Evolutionary conservation across 495 filamentous ascomycete genomes (phyloP), one percentile per base, ranked within the genome.

Genomic region (Penicillium verhagenii): DNA sequence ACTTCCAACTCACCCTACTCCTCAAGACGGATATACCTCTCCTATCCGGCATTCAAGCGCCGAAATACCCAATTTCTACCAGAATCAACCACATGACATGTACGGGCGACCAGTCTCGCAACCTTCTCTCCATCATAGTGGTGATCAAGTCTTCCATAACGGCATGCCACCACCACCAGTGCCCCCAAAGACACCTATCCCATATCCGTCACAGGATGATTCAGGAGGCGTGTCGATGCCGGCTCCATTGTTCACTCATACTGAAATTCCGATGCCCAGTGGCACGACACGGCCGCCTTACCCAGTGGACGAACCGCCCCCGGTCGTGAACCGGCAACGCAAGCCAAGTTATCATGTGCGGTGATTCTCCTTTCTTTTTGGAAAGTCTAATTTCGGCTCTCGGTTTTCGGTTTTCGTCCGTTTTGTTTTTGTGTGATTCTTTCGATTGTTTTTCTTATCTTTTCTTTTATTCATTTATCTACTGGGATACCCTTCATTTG

Each of bases 141-240:
- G 68, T 60, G 73, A 85, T 54, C 61, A 75, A 50, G 31, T 65
- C 55, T 54, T 70, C 4, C 51, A 63, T n/a, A 39, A 57, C 38
- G 73, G 70, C 18, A 76, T 79, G 55, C 86, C 91, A 0, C 92
- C 92, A 29, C 92, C 92, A 0, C 63, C 49, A 20, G 24, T 93
- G 20, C 91, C 91, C 9, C 90, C 91, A 10, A 94, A 94, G 70
- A 96, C 89, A 0, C 91, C 91, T 1, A 82, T 94, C 11, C 82
- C 79, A 1, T 86, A 77, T 46, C 74, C 74, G 3, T 65, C 71
- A 31, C 52, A 70, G 42, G 54, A 67, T 35, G 63, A 60, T 53
- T 61, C 62, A 50, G 55, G 64, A 37, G 66, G 65, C 48, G 67
- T 74, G 19, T 58, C 66, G 9, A 73, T 71, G 72, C 70, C 66